Base-by-base conservation (phyloP, 805 yeast genomes). In the baker's yeast (Saccharomyces cerevisiae) region DNA sequence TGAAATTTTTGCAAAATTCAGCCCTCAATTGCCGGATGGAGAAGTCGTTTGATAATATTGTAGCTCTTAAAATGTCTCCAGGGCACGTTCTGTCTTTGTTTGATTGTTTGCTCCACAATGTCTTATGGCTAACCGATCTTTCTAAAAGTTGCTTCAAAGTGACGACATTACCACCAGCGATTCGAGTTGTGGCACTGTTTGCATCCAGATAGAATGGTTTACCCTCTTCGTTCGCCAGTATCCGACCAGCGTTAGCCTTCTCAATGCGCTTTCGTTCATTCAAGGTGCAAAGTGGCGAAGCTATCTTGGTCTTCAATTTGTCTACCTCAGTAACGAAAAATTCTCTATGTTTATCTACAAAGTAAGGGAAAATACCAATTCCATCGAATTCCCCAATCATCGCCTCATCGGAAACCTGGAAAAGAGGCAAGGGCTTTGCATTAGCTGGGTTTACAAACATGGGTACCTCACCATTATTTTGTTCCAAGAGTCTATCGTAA, bases 321-420 rank as follows among this genome's bases (percentile, higher is more conserved):
- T 36, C 43, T 36, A 36, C 4, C 43, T 36, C 43, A 5, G 43
- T 36, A 36, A 36, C 43, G 10, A 63, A 61, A 5, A 52, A 30
- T 3, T 28, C 29, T 14, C 46, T 55, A 28, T 64, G 69, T 0
- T 55, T 47, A 14, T 43, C 48, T 22, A 55, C 54, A 48, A 53
- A 56, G 17, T 54, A 53, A 2, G 70, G 70, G 31, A 64, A 63
- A 10, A 67, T 53, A 1, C 67, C 70, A 21, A 64, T 53, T 2
- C 61, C 66, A 21, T 62, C 55, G 17, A 49, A 56, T 3, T 55
- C 61, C 2, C 48, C 46, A 4, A 64, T 61, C 2, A 55, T 52
- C 9, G 48, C 46, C 14, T 56, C 51, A 21, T 36, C 43, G 17
- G 24, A 2, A 2, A 60, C 50, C 22, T 47, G 46, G 41, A 52